Conservation (phyloP, 1,284 basidiomycete species). For the Xerocomus minutiporus region DNA sequence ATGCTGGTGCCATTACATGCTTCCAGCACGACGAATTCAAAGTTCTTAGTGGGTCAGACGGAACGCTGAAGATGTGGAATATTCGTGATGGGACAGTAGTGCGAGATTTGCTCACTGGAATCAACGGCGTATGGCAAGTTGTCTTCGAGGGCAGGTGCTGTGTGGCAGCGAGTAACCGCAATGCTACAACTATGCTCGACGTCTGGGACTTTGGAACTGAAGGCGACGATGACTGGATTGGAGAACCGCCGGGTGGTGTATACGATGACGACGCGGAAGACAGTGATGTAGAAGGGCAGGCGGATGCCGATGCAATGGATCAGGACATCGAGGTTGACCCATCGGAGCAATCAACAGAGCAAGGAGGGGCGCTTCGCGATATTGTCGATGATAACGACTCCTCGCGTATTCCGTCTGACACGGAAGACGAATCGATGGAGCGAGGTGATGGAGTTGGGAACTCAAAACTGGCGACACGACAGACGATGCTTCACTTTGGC, state of each 20-base stretch:
- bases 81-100: constrained; percentile 79
- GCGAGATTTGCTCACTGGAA: constrained; percentile 81
- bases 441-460: constrained; percentile 31
- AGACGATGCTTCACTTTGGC: constrained; percentile 14
- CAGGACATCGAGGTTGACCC: constrained; percentile 51
- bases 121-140: constrained; percentile 94
- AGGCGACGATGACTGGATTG: constrained; percentile 55
- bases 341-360: constrained; percentile 49
- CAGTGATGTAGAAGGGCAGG: constrained; percentile 46
- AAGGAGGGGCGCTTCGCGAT: constrained; percentile 38
- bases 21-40: constrained; percentile 98
- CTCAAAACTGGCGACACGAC: constrained; percentile 36
- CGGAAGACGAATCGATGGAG: constrained; percentile 33
- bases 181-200: constrained; percentile 73
- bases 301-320: constrained; percentile 63
- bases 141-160: constrained; percentile 90
- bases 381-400: constrained; percentile 29
- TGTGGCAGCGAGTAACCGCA: constrained; percentile 85
- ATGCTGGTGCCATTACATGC: constrained; percentile 93
- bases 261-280: constrained; percentile 54
- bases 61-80: constrained; percentile 97
- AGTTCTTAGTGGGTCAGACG: constrained; percentile 88
- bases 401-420: constrained; percentile 20
- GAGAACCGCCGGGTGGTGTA: constrained; percentile 46
- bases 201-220: constrained; percentile 83